phyloP scores from a whole-genome alignment of 2,329 filamentous ascomycete species.

The Mycogone perniciosa region DNA sequence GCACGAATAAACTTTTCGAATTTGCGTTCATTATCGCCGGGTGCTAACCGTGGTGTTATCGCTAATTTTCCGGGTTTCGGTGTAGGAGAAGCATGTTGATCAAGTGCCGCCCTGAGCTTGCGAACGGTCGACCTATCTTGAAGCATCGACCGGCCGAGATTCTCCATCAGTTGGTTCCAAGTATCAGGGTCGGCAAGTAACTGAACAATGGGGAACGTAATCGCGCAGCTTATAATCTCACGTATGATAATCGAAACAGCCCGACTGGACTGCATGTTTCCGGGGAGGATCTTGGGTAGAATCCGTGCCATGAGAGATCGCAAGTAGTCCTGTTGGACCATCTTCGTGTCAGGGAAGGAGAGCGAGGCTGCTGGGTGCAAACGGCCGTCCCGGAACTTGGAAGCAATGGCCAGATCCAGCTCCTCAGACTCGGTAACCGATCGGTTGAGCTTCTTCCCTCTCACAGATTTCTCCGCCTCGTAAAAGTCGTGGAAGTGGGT shows the following conservation, averaged over 20 bases:
- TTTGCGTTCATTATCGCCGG: constrained; percentile 80
- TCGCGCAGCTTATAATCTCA: constrained; percentile 89
- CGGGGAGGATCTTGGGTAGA: constrained; percentile 68
- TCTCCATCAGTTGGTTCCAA: constrained; percentile 96
- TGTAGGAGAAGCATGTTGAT: constrained; percentile 84
- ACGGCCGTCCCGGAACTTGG: constrained; percentile 82
- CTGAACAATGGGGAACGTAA: constrained; percentile 74
- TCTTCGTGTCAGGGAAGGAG: constrained; percentile 75
- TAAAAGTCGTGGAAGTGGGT: constrained; percentile 85
- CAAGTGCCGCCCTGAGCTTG: constrained; percentile 82
- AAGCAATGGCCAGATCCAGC: constrained; percentile 90
- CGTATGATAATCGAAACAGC: constrained; percentile 74
- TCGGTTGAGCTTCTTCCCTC: constrained; percentile 80
- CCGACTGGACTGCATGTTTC: constrained; percentile 68
- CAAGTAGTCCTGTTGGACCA: constrained; percentile 82
- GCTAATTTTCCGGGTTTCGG: constrained; percentile 59
- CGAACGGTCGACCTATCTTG: constrained; percentile 94
- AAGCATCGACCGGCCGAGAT: constrained; percentile 74
- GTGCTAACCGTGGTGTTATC: constrained; percentile 70
- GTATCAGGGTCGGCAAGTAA: constrained; percentile 86
- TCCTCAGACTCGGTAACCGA: constrained; percentile 95
- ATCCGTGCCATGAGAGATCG: constrained; percentile 67
- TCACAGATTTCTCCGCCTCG: constrained; percentile 78
- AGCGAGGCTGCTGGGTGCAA: constrained; percentile 81
- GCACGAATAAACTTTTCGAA: constrained; percentile 92